Evolutionary conservation across 2,329 filamentous ascomycete species (phyloP), one percentile per base, ranked within the genome.

Genomic region (Colletotrichum brevisporum): DNA sequence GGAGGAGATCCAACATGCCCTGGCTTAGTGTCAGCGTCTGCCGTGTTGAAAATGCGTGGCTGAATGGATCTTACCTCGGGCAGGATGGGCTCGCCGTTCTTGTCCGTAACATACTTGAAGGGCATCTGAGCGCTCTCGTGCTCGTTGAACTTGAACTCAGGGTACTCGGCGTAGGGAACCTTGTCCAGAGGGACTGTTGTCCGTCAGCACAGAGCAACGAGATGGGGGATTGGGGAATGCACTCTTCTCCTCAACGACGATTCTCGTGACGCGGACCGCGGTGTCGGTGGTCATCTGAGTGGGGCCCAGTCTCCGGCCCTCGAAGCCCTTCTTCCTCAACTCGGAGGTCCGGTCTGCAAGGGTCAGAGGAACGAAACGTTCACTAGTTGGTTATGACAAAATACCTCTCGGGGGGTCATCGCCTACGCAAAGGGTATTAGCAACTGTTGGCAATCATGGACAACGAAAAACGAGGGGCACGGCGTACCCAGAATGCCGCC

Each of bases 211-310:
- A 4, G 8, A 53, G 48, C 54, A 10, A 5, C 71, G 55, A 48
- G 26, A 43, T 3, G 31, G 2, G 15, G 36, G 15, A 41, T 8
- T 13, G 13, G 15, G 21, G 27, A 57, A 77, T 88, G 72, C 81
- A 97, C 95, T 88, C 83, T 92, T 92, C 73, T 95, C 89, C 76
- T 97, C 92, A 12, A 95, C 90, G 6, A 98, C 92, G 74, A 97
- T 91, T 73, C 96, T 89, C 39, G 96, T 98, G 52, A 98, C 95
- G 73, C 96, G 89, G 58, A 98, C 96, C 5, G 96, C 96, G 21
- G 96, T 99, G 79, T 99, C 96, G 5, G 96, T 99, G 3, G 96
- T 98, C 95, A 99, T 98, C 81, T 99, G 96, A 75, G 95, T 91
- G 8, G 95, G 94, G 0, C 96, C 96, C 36, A 99, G 85, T 67